Conservation (phyloP, 2,329 filamentous ascomycete species). For the Daldinia eschscholtzii region DNA sequence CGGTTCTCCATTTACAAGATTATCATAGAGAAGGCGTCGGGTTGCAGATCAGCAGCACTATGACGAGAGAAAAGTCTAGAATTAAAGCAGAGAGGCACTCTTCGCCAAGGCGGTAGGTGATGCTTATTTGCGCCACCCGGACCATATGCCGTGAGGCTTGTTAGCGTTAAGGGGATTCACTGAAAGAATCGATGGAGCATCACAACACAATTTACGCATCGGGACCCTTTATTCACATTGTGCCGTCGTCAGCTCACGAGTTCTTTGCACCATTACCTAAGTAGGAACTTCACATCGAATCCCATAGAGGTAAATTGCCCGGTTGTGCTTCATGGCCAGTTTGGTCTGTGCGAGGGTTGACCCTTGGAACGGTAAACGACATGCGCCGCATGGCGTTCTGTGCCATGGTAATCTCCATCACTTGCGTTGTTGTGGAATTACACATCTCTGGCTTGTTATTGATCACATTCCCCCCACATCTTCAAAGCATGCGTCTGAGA, state of each 20-base stretch:
- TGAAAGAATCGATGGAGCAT: slow-evolving; percentile 5
- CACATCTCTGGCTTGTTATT: not conserved
- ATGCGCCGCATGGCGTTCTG: slow-evolving; percentile 28
- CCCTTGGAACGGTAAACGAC: slow-evolving; percentile 28
- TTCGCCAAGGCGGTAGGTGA: slow-evolving; percentile 11
- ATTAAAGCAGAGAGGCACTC: slow-evolving; percentile 31
- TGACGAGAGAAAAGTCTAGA: slow-evolving; percentile 22
- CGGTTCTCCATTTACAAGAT: slow-evolving; percentile 6
- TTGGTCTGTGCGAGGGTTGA: slow-evolving; percentile 24
- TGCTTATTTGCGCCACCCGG: slow-evolving; percentile 27
- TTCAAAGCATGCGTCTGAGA: slow-evolving; percentile 20
- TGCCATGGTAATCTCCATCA: slow-evolving; percentile 6
- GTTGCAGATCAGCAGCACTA: slow-evolving; percentile 4
- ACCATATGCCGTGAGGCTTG: slow-evolving; percentile 17
- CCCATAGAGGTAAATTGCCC: slow-evolving; percentile 15
- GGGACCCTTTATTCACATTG: slow-evolving; percentile 14
- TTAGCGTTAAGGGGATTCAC: slow-evolving; percentile 11
- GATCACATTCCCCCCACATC: slow-evolving; percentile 10
- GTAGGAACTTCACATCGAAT: slow-evolving; percentile 22
- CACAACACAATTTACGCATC: slow-evolving; percentile 6
- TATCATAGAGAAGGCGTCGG: slow-evolving; percentile 7
- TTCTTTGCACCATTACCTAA: slow-evolving; percentile 21
- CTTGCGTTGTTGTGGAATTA: slow-evolving; percentile 1
- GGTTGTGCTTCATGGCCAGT: slow-evolving; percentile 1
- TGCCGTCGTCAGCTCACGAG: slow-evolving; percentile 21